Conservation (phyloP, 192 early-diverging fungal genomes). For the Gigaspora rosea region DNA sequence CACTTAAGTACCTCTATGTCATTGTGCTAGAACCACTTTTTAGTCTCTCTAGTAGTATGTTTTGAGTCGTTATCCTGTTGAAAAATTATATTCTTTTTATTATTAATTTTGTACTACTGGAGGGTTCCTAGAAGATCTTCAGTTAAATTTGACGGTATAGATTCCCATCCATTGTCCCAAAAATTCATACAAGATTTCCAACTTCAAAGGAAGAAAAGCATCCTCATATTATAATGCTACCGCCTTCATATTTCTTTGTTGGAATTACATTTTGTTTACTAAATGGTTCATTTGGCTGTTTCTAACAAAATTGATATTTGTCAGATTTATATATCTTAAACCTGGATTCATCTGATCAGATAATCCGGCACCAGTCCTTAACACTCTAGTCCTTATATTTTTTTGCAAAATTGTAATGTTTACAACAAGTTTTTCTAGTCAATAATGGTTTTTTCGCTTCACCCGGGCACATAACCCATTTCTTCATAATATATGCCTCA, state of each 20-base stretch:
- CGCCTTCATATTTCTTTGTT: slow-evolving; percentile 41
- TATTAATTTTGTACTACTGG: background rate
- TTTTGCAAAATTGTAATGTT: no score
- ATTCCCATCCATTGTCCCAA: slow-evolving; percentile 27
- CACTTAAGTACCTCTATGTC: background rate
- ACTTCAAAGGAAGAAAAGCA: slow-evolving; percentile 34
- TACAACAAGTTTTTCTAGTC: no score
- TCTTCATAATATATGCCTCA: no score
- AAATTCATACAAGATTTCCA: slow-evolving; percentile 25
- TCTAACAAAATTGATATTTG: no score
- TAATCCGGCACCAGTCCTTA: no score
- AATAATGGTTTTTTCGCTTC: no score
- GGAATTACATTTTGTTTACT: slow-evolving; percentile 10
- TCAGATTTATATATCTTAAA: no score
- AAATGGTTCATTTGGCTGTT: background rate
- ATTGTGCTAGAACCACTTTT: background rate
- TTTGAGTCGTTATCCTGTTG: slow-evolving; percentile 37
- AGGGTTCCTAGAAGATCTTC: slow-evolving; percentile 25
- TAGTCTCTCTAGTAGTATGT: background rate
- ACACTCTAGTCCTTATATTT: no score
- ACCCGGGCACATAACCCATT: no score
- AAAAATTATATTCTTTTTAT: slow-evolving; percentile 26
- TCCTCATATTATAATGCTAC: slow-evolving; percentile 39
- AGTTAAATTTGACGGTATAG: slow-evolving; percentile 17
- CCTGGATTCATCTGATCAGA: no score